These are phyloP conservation scores for Neopestalotiopsis sp. DNA, from an alignment of 2,329 filamentous ascomycete genomes.

Conservation along the genomic window DNA sequence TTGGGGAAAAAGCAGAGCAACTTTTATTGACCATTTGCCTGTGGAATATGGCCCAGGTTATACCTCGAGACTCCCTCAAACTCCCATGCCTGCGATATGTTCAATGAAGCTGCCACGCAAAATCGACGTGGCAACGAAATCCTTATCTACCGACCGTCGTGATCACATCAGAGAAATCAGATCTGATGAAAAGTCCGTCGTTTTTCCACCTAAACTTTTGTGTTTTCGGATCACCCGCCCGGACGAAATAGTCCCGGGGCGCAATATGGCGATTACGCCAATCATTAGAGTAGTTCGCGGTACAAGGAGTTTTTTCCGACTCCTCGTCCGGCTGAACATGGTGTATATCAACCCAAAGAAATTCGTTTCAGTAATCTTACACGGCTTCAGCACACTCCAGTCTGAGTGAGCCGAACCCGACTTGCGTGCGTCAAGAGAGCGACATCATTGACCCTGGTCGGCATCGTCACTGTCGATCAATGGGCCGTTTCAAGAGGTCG, in stretches of 20 bases:
- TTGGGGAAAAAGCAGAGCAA: constrained; percentile 16
- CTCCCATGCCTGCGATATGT: constrained; percentile 18
- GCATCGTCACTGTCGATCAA: not conserved
- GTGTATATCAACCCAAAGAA: constrained; percentile 13
- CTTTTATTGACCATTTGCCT: constrained; percentile 21
- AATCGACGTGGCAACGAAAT: not conserved
- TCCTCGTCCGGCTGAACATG: not conserved
- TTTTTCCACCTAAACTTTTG: constrained; percentile 10
- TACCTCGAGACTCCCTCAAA: constrained; percentile 15
- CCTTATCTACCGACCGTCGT: constrained; percentile 9
- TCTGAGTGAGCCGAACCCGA: not conserved
- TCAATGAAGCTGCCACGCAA: not conserved
- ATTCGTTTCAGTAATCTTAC: constrained; percentile 15
- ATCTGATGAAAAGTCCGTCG: constrained; percentile 8
- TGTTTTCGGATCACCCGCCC: not conserved
- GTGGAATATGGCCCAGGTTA: constrained; percentile 14
- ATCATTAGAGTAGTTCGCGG: not conserved
- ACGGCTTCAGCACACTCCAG: not conserved
- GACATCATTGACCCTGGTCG: not conserved
- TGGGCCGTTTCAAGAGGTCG: not conserved
- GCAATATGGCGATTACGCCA: not conserved
- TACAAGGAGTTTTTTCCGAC: not conserved
- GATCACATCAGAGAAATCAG: constrained; percentile 3
- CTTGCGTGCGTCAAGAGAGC: not conserved
- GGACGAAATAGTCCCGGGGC: not conserved